Conservation (phyloP, 78 protist species). For the Speleostelium caveatum region DNA sequence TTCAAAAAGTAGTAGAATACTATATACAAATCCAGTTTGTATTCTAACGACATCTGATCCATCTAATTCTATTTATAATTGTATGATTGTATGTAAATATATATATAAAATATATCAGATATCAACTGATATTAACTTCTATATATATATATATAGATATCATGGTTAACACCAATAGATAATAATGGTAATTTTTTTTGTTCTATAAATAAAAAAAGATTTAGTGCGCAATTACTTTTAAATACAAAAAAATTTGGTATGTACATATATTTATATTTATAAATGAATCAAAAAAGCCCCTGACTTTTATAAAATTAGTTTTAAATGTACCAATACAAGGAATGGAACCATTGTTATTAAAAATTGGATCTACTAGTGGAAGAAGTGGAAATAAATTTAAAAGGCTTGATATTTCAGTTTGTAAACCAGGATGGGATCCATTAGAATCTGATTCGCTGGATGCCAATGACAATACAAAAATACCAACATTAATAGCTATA, state of each 20-base stretch:
- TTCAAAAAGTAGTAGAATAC: not conserved
- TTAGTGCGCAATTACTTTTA: not conserved
- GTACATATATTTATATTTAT: not conserved
- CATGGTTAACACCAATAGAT: slow-evolving; percentile 10
- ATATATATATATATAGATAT: too few species aligned
- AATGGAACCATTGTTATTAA: not conserved
- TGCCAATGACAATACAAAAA: not conserved
- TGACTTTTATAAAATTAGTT: not conserved
- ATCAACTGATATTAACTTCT: too few species aligned
- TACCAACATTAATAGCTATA: not conserved
- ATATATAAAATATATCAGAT: too few species aligned
- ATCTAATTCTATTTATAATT: not conserved
- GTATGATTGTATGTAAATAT: too few species aligned
- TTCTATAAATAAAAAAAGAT: not conserved
- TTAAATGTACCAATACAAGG: not conserved
- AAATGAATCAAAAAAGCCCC: not conserved
- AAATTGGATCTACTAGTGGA: not conserved
- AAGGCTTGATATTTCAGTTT: not conserved
- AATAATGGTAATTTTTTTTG: not conserved
- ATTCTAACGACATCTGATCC: not conserved
- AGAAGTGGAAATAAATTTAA: not conserved
- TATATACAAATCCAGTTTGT: not conserved
- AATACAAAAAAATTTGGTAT: not conserved
- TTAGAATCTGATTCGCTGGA: not conserved
- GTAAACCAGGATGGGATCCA: not conserved